Base-by-base conservation (phyloP, 768 basidiomycete species). In the Mycena epipterygia region DNA sequence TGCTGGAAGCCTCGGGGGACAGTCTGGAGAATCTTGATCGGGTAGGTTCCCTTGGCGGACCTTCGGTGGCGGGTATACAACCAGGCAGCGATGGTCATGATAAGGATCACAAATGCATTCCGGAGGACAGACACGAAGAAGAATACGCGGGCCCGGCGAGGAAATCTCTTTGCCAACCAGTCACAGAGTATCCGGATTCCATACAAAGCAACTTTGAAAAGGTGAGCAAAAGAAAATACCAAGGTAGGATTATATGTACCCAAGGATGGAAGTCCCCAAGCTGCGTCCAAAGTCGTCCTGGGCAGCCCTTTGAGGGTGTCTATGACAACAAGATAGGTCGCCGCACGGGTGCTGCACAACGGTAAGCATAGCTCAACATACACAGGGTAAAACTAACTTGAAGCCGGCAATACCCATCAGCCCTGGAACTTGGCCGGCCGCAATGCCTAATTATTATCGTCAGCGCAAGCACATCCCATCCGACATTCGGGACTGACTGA, bases 81-180 rank as follows among this genome's bases (percentile, higher is more conserved):
- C 92, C 92, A 99, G 5, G 96, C 90, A 44, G 94, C 93, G 67
- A 98, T 84, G 7, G 96, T 96, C 76, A 98, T 82, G 74, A 98
- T 79, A 71, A 98, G 83, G 77, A 97, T 88, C 69, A 98, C 95
- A 78, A 99, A 95, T 16, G 93, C 95, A 72, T 93, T 94, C 62
- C 95, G 86, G 74, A 93, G 79, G 30, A 94, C 91, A 68, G 88
- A 89, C 70, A 92, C 76, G 82, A 95, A 96, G 84, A 96, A 96
- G 75, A 94, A 89, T 0, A 87, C 9, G 12, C 93, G 90, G 30
- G 89, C 92, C 78, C 86, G 79, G 7, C 87, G 84, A 42, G 95
- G 95, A 74, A 86, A 94, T 37, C 87, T 86, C 67, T 83, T 86
- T 23, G 85, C 77, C 19, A 91, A 76, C 51, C 74, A 80, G 37